Conservation (phyloP, 1,284 basidiomycete genomes). For the Ustilago sp. region DNA sequence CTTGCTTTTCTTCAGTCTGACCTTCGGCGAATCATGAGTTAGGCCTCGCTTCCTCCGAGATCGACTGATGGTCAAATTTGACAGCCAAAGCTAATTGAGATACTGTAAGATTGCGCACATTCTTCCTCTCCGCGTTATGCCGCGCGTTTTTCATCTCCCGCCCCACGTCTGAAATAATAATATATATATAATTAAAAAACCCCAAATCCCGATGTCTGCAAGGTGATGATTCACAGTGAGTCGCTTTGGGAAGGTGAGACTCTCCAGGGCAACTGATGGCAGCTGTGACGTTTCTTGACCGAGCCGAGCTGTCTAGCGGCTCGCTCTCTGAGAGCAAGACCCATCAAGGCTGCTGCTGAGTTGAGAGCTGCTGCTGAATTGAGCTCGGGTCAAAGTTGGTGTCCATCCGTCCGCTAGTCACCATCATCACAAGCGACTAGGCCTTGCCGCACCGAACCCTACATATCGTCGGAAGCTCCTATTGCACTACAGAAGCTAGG, state of each 20-base stretch:
- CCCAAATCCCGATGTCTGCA: constrained; percentile 7
- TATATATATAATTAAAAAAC: background rate
- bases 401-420: background rate
- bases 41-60: too few relatives aligned
- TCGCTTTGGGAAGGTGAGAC: background rate
- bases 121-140: background rate
- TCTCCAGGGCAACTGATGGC: background rate
- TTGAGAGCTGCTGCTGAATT: background rate
- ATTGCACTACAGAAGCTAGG: background rate
- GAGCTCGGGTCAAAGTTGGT: background rate
- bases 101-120: background rate
- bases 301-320: background rate
- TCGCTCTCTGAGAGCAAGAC: background rate
- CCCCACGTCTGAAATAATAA: constrained; percentile 5
- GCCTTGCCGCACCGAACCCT: background rate
- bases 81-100: background rate
- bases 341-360: background rate
- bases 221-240: background rate
- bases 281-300: constrained; percentile 1
- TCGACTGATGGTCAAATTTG: too few relatives aligned
- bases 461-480: background rate
- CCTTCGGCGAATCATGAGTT: too few relatives aligned
- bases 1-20: too few relatives aligned
- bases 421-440: background rate
- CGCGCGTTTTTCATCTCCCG: constrained; percentile 7